These are phyloP conservation scores for Magnusiomyces ingens DNA, from an alignment of 1,139 yeast genomes.

Conservation along the genomic window DNA sequence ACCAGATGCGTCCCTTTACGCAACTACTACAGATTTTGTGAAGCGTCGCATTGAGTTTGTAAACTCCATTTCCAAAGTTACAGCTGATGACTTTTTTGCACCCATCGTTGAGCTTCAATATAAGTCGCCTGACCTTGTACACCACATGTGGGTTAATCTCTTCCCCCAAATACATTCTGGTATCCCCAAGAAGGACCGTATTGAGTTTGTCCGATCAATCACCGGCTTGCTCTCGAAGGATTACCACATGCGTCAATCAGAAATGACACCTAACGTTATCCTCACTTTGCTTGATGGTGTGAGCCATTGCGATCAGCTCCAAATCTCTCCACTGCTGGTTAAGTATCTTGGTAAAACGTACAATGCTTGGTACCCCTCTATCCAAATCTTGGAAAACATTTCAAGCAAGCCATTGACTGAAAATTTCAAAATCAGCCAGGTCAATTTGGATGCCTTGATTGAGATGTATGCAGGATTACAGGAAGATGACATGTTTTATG, in stretches of 20 bases:
- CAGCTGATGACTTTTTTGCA: constrained; percentile 52
- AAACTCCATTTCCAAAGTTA: constrained; percentile 38
- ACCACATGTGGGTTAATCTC: constrained; percentile 74
- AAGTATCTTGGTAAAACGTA: constrained; percentile 84
- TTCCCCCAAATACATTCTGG: constrained; percentile 76
- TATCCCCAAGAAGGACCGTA: constrained; percentile 70
- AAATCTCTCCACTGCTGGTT: constrained; percentile 90
- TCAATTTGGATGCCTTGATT: constrained; percentile 83
- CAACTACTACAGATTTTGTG: constrained; percentile 38
- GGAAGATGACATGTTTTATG: constrained; percentile 96
- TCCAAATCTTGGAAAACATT: constrained; percentile 71
- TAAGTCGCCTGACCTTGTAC: constrained; percentile 72
- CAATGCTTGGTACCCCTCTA: constrained; percentile 88
- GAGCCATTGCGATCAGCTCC: constrained; percentile 47
- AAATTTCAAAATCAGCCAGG: constrained; percentile 69
- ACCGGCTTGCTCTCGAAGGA: constrained; percentile 81
- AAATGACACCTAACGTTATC: constrained; percentile 79
- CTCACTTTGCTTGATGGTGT: constrained; percentile 73
- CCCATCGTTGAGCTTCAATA: constrained; percentile 81
- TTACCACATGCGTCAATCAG: constrained; percentile 84
- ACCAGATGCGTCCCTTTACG: constrained; percentile 20
- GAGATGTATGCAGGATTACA: constrained; percentile 84
- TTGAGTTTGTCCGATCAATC: constrained; percentile 74
- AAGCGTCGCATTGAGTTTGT: constrained; percentile 49
- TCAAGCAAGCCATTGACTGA: constrained; percentile 62